These are phyloP conservation scores for Volvariella surrecta DNA, from an alignment of 1,284 basidiomycete genomes.

Conservation along the genomic window DNA sequence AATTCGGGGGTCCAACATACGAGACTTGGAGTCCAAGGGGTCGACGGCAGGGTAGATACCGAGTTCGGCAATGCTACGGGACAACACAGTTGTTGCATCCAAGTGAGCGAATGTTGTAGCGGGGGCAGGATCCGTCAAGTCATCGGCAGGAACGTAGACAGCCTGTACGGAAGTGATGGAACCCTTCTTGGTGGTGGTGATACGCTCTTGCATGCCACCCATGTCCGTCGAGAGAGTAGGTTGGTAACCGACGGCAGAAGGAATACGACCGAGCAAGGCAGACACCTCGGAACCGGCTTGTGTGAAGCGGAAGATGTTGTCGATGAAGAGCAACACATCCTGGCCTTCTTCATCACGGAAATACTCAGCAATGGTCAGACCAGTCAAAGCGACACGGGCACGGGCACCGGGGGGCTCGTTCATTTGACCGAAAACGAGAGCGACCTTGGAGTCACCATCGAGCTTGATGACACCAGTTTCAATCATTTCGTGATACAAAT, in stretches of 20 bases:
- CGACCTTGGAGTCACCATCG: slow-evolving; percentile 98
- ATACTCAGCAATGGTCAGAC: slow-evolving; percentile 98
- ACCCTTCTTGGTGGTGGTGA: slow-evolving; percentile 99
- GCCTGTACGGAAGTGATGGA: slow-evolving; percentile 99
- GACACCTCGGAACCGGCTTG: slow-evolving; percentile 99
- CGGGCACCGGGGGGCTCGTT: slow-evolving; percentile 99
- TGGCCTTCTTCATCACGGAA: slow-evolving; percentile 99
- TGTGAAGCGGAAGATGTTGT: slow-evolving; percentile 99
- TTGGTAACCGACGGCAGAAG: slow-evolving; percentile 99
- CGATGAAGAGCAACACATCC: slow-evolving; percentile 99
- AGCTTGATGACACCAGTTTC: slow-evolving; percentile 99
- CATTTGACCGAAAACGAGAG: slow-evolving; percentile 99
- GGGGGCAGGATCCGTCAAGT: slow-evolving; percentile 99
- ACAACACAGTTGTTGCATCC: slow-evolving; percentile 98
- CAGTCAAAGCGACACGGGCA: slow-evolving; percentile 99
- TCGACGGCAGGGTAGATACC: slow-evolving; percentile 99
- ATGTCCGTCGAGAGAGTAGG: slow-evolving; percentile 99
- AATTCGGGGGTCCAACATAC: slow-evolving; percentile 99
- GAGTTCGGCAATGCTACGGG: slow-evolving; percentile 97
- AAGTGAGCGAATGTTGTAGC: slow-evolving; percentile 99
- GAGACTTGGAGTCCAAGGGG: slow-evolving; percentile 98
- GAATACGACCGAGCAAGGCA: slow-evolving; percentile 98
- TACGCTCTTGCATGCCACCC: slow-evolving; percentile 99
- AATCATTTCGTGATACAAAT: slow-evolving; percentile 99
- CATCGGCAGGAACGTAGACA: slow-evolving; percentile 99